A percentile compares a stretch with the other conserved stretches of the same genome.
Evolutionary conservation across 768 basidiomycete genomes (phyloP).

Genomic region (Lactarius pseudohatsudake): DNA sequence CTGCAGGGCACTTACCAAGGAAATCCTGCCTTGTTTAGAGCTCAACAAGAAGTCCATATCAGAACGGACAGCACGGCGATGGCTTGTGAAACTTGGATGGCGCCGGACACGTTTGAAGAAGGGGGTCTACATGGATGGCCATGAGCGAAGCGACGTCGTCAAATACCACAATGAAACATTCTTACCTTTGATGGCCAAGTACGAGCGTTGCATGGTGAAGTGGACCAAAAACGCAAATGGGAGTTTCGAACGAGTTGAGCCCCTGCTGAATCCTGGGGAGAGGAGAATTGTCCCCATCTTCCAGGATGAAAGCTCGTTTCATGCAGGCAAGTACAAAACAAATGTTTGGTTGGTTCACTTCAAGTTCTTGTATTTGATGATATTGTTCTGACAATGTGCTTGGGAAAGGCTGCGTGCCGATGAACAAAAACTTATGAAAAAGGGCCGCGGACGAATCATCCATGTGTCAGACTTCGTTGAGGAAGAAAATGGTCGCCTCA

Average conservation of each 20-base stretch:
- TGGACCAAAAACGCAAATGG: not conserved
- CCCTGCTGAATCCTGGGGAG: not conserved
- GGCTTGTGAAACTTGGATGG: slow-evolving; percentile 1
- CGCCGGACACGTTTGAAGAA: not conserved
- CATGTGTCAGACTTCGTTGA: not conserved
- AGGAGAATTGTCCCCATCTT: not conserved
- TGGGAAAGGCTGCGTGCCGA: no score
- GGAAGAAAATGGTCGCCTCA: not conserved
- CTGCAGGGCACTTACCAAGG: not conserved
- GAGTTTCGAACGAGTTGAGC: not conserved
- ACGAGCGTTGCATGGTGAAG: not conserved
- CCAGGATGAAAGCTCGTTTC: not conserved
- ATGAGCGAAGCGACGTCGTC: not conserved
- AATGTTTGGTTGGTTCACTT: not conserved
- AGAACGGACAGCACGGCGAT: not conserved
- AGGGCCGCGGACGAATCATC: not conserved
- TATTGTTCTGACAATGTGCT: not conserved
- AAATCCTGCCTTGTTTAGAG: not conserved
- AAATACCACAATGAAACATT: not conserved
- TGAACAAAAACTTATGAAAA: slow-evolving; percentile 3
- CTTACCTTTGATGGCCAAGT: not conserved
- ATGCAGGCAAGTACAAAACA: not conserved
- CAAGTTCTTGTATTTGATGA: not conserved
- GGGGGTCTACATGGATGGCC: slow-evolving; percentile 1
- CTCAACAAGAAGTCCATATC: not conserved